Conservation (phyloP, 2,329 filamentous ascomycete species). For the Fusarium sp. region DNA sequence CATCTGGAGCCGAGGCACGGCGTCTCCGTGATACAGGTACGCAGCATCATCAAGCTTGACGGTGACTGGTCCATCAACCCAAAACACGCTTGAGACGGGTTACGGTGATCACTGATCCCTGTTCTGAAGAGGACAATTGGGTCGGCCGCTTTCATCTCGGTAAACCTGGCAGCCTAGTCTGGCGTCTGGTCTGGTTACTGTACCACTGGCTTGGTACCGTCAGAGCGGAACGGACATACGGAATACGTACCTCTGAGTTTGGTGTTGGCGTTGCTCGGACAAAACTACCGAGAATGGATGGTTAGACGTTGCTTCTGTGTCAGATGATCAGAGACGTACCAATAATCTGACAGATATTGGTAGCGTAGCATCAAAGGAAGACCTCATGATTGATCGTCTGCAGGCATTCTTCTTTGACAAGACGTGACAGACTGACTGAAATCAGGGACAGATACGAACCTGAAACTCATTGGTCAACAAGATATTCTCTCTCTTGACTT, state of each 20-base stretch:
- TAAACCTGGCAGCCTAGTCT: constrained; percentile 13
- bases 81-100: constrained; percentile 45
- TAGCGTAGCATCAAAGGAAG: constrained; percentile 34
- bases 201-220: constrained; percentile 35
- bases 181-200: neutral
- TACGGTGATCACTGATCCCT: constrained; percentile 27
- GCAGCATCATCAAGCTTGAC: constrained; percentile 8
- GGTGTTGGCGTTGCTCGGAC: constrained; percentile 19
- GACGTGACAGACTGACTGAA: neutral
- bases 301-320: constrained; percentile 18
- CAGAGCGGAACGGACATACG: constrained; percentile 36
- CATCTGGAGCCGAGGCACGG: constrained; percentile 39
- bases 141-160: constrained; percentile 36
- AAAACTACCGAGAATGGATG: constrained; percentile 39
- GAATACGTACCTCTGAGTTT: constrained; percentile 5
- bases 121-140: constrained; percentile 29
- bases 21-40: constrained; percentile 39
- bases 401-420: constrained; percentile 25
- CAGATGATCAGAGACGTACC: constrained; percentile 32
- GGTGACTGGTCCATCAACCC: constrained; percentile 28
- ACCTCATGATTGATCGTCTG: constrained; percentile 35
- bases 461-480: neutral
- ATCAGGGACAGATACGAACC: neutral
- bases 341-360: constrained; percentile 5
- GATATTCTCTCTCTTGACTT: neutral